These are phyloP conservation scores for Prunus yedoensis DNA, from an alignment of 331 rosid species.

Conservation along the genomic window DNA sequence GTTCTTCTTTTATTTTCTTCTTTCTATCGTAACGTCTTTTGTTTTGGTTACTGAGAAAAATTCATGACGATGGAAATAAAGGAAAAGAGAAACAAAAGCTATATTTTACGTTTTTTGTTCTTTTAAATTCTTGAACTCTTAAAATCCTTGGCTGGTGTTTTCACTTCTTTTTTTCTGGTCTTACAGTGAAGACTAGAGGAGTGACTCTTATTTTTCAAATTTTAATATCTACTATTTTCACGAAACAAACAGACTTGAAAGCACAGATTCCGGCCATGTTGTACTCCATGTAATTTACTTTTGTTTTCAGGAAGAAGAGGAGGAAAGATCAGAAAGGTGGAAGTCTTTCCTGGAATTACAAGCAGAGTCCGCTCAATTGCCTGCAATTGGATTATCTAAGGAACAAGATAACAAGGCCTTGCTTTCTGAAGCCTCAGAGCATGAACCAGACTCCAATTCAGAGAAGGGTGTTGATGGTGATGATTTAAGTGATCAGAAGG, in stretches of 20 bases:
- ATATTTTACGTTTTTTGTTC: not conserved
- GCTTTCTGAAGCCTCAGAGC: slow-evolving; percentile 34
- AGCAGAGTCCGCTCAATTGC: slow-evolving; percentile 57
- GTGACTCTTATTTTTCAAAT: not conserved
- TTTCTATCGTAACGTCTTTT: slow-evolving; percentile 8
- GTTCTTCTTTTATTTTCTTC: slow-evolving; percentile 26
- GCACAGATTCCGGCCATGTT: not conserved
- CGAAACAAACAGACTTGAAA: not conserved
- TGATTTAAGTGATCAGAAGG: slow-evolving; percentile 27
- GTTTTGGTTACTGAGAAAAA: slow-evolving; percentile 10
- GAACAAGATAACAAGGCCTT: slow-evolving; percentile 46
- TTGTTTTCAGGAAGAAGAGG: slow-evolving; percentile 93
- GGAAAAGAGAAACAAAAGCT: not conserved
- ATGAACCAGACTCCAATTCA: slow-evolving; percentile 36
- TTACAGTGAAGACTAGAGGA: slow-evolving; percentile 1
- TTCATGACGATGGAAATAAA: not conserved
- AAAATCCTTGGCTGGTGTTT: not conserved
- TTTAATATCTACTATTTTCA: not conserved
- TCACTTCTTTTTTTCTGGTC: not conserved
- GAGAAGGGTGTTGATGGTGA: slow-evolving; percentile 43
- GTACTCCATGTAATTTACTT: not conserved
- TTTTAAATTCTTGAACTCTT: not conserved
- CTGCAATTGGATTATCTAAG: slow-evolving; percentile 26
- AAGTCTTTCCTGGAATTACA: slow-evolving; percentile 63
- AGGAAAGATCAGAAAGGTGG: slow-evolving; percentile 97